Conservation (phyloP, 164 flowering plant genomes). For the Saururus chinensis region DNA sequence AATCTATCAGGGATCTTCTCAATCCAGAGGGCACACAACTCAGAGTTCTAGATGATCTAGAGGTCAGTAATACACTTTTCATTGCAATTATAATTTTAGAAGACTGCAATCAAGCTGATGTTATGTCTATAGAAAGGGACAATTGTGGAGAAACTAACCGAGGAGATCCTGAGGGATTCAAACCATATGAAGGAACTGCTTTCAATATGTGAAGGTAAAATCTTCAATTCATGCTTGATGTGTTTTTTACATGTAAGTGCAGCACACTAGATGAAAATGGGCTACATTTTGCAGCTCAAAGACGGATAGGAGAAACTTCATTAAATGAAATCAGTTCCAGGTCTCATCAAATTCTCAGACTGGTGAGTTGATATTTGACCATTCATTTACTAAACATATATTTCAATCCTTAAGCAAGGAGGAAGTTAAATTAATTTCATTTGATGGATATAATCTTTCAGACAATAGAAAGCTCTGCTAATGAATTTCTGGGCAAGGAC, state of each 20-base stretch:
- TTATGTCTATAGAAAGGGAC: slow-evolving; percentile 63
- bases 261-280: background rate
- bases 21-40: slow-evolving; percentile 59
- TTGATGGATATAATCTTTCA: slow-evolving; percentile 15
- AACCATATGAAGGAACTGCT: slow-evolving; percentile 62
- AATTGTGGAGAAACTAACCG: slow-evolving; percentile 73
- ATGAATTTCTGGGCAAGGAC: slow-evolving; percentile 31
- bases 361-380: slow-evolving; percentile 32
- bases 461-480: slow-evolving; percentile 85
- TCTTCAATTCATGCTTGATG: background rate
- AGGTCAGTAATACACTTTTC: slow-evolving; percentile 33
- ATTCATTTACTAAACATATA: background rate
- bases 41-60: slow-evolving; percentile 91
- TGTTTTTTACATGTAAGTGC: background rate
- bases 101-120: slow-evolving; percentile 1
- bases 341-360: slow-evolving; percentile 90
- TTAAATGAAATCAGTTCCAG: slow-evolving; percentile 92
- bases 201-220: slow-evolving; percentile 70
- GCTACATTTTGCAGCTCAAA: slow-evolving; percentile 49
- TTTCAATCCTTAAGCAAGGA: too few relatives aligned
- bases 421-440: background rate
- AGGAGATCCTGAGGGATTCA: slow-evolving; percentile 57
- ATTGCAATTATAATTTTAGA: background rate
- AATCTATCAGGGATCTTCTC: slow-evolving; percentile 81
- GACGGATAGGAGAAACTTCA: slow-evolving; percentile 80